Base-by-base conservation (phyloP, 306 rosid genomes). In the Parietaria judaica region DNA sequence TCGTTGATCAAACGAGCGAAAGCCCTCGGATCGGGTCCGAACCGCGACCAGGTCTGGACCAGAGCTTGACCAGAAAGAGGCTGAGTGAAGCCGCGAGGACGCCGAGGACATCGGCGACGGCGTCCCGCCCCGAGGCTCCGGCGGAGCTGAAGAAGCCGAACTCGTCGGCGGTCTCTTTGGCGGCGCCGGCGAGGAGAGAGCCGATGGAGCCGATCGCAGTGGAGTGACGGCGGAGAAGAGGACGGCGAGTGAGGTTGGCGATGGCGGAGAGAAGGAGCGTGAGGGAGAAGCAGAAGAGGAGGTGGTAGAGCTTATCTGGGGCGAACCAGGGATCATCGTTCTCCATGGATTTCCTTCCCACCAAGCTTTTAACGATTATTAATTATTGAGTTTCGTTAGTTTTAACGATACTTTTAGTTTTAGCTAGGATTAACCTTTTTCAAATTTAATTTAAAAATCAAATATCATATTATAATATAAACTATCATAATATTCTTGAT, bases 131-230 rank as follows among this genome's bases (percentile, higher is more conserved):
- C 34, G 95, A 89, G 50, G 96, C 95, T 4, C 91, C 95, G 11
- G 88, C 73, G 13, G 96, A 86, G 13, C 46, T 76, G 71, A 89
- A 89, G 77, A 60, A 81, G 4, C 90, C 86, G 8, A 89, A 82
- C 53, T 86, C 83, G 67, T 89, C 95, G 62, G 91, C 96, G 58
- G 72, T 73, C 66, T 89, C 96, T 76, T 89, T 89, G 62, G 81
- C 88, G 57, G 85, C 96, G 57, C 95, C 95, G 78, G 78, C 79
- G 6, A 74, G 66, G 66, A 88, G 86, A 14, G 96, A 85, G n/a
- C 54, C 39, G 12, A 72, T 56, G 41, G 90, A 84, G 50, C 86
- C 82, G 63, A 84, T 41, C 8, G 15, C 3, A 39, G 75, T 12
- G 58, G 84, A 72, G 75, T 81, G 78, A 74, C 79, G 87, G 41